phyloP scores from a whole-genome alignment of 2,329 filamentous ascomycete genomes.

The Xylaria sp. region DNA sequence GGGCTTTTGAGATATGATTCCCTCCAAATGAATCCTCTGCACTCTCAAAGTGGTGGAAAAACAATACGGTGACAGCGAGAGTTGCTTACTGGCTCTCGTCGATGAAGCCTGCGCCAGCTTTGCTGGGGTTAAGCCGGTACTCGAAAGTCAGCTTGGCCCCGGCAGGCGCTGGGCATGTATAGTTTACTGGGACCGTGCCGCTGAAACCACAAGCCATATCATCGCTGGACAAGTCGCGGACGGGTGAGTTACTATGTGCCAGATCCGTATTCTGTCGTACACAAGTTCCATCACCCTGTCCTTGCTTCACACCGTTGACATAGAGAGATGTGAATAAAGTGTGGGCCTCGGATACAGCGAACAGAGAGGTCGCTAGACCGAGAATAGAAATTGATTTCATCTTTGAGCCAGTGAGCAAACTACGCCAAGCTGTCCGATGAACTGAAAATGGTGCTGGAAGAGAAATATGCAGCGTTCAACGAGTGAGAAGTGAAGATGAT shows the following conservation, averaged over 20 bases:
- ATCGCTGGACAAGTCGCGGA: slow-evolving; percentile 64
- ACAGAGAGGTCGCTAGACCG: slow-evolving; percentile 24
- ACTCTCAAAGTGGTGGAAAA: not conserved
- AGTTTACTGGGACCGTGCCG: slow-evolving; percentile 57
- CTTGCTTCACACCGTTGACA: slow-evolving; percentile 70
- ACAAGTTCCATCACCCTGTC: slow-evolving; percentile 77
- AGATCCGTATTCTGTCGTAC: slow-evolving; percentile 70
- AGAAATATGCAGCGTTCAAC: slow-evolving; percentile 20
- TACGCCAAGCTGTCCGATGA: not conserved
- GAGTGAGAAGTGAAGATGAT: slow-evolving; percentile 17
- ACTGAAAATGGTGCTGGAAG: not conserved
- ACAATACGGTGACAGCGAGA: too few species aligned
- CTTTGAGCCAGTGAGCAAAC: slow-evolving; percentile 22
- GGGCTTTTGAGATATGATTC: not conserved
- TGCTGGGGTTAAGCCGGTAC: slow-evolving; percentile 69
- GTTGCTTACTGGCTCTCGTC: slow-evolving; percentile 55
- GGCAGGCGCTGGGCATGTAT: slow-evolving; percentile 59
- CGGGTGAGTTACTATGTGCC: slow-evolving; percentile 64
- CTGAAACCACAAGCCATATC: slow-evolving; percentile 74
- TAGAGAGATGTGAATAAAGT: slow-evolving; percentile 72
- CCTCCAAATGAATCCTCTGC: not conserved
- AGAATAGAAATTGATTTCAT: slow-evolving; percentile 50
- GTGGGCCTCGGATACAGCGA: slow-evolving; percentile 57
- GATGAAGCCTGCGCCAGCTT: slow-evolving; percentile 62
- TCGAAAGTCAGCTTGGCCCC: slow-evolving; percentile 72